phyloP scores from a whole-genome alignment of 495 filamentous ascomycete species.

The Corynascus novoguineensis region DNA sequence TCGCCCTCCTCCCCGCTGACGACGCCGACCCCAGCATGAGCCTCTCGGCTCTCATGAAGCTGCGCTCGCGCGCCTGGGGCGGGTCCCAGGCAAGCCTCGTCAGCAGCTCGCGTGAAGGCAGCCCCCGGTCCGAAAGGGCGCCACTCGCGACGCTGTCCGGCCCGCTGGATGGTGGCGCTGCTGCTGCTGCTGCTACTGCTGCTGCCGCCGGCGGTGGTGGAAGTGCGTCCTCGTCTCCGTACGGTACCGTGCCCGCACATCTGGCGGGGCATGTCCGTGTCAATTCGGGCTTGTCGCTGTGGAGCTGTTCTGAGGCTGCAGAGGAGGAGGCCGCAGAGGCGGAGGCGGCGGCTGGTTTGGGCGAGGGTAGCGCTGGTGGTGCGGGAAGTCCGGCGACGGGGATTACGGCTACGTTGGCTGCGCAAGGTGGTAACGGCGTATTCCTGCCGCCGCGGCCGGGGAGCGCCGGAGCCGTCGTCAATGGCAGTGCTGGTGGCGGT shows the following conservation, averaged over 20 bases:
- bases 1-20: conserved; percentile 61
- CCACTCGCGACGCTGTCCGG: neutral
- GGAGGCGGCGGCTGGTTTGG: neutral
- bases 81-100: conserved; percentile 69
- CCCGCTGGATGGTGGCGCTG: neutral
- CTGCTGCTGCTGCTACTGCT: neutral
- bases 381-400: conserved; percentile 5
- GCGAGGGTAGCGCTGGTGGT: neutral
- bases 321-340: neutral
- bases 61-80: conserved; percentile 72
- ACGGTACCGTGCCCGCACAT: neutral
- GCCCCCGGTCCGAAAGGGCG: conserved; percentile 43
- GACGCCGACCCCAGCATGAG: conserved; percentile 52
- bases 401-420: neutral
- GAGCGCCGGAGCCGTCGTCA: neutral
- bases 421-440: neutral
- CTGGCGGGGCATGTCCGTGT: conserved; percentile 14
- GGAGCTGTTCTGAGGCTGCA: conserved; percentile 23
- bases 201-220: neutral
- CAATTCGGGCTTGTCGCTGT: conserved; percentile 8
- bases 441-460: neutral
- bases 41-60: conserved; percentile 62
- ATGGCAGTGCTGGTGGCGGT: neutral
- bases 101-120: conserved; percentile 55
- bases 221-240: no score